Evolutionary conservation across 1,139 yeast genomes (phyloP), one percentile per base, ranked within the genome.

Genomic region (Debaryomyces singareniensis): DNA sequence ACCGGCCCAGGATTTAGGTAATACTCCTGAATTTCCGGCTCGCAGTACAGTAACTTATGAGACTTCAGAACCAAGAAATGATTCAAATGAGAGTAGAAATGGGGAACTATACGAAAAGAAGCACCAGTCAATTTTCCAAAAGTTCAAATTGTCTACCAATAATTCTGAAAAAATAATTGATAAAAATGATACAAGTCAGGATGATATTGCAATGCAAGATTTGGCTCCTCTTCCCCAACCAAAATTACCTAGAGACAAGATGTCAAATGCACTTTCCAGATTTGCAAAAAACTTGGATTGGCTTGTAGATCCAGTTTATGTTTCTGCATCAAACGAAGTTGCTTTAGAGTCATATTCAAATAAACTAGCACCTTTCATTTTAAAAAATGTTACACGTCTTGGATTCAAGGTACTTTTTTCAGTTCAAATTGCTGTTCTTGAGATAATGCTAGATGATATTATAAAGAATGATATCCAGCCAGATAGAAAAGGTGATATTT

Each of bases 211-310:
- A 16, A 45, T 44, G 4, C 74, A 71, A 37, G 79, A 75, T 27
- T 62, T 89, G 28, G 79, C 70, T 3, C 95, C 96, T 9, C 60
- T 89, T 30, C 96, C 96, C 1, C 95, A 86, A 51, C 94, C 93
- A 0, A 75, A 61, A 27, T 58, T 76, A 21, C 82, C 82, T 3
- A 55, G 65, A 42, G 80, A 77, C 41, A 53, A 49, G 28, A 54
- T 50, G 30, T 53, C 76, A 15, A 49, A 61, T 4, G 47, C 71
- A 10, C 58, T 56, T 14, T 50, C 65, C 3, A 54, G 68, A 11
- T 62, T 63, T 31, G 52, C 61, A 28, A 64, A 60, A 16, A 61
- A 56, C 36, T 50, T 78, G 20, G 69, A 73, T 41, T 85, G 95
- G 95, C 58, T 83, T 15, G 70, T 84, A 0, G 57, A 60, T 13